These are phyloP conservation scores for Solanum sejunctum DNA, from an alignment of 257 asterid species.

Conservation along the genomic window DNA sequence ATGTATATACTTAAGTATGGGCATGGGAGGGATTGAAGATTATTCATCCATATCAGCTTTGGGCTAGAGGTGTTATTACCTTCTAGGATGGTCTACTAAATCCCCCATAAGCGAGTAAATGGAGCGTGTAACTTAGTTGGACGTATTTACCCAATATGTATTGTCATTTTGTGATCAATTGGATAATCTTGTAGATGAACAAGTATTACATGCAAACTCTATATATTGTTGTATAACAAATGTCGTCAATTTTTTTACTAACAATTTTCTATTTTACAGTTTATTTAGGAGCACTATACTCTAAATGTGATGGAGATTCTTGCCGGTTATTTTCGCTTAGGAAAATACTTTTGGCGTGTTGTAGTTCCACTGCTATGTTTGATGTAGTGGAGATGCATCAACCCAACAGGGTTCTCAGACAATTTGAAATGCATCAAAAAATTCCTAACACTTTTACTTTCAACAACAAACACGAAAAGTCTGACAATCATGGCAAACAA, in stretches of 20 bases:
- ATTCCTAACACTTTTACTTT: constrained; percentile 39
- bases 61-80: not conserved
- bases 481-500: constrained; percentile 73
- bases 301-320: not conserved
- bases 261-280: too few species aligned
- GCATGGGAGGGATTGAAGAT: not conserved
- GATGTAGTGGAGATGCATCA: constrained; percentile 74
- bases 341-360: constrained; percentile 65
- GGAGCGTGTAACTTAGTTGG: not conserved
- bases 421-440: constrained; percentile 57
- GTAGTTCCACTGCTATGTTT: constrained; percentile 65
- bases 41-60: not conserved
- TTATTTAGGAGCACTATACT: not conserved
- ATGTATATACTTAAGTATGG: not conserved
- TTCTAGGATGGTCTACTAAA: not conserved
- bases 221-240: not conserved
- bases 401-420: constrained; percentile 67
- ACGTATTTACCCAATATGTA: too few species aligned
- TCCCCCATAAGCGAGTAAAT: not conserved
- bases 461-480: constrained; percentile 55
- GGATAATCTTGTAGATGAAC: not conserved
- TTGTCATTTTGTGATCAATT: not conserved
- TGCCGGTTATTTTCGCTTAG: constrained; percentile 42
- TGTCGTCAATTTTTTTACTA: not conserved
- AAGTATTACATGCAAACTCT: not conserved